These are phyloP conservation scores for Saccharum hybrid DNA, from an alignment of 202 grass and related monocot species.

Conservation along the genomic window DNA sequence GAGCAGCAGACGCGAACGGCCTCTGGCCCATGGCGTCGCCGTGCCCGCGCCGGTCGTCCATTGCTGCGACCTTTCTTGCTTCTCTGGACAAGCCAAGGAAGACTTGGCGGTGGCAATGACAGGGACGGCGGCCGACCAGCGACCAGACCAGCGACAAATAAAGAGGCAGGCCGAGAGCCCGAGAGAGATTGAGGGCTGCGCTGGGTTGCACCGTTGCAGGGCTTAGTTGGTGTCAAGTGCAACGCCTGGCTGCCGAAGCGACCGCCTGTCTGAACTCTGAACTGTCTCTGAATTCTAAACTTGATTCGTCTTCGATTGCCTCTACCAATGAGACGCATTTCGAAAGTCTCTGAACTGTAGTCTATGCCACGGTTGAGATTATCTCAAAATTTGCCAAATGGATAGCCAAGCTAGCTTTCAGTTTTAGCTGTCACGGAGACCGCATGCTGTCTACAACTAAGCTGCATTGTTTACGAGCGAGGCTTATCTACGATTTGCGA, in stretches of 20 bases:
- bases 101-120: conserved; percentile 35
- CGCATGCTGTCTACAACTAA: conserved; percentile 54
- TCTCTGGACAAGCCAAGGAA: not conserved
- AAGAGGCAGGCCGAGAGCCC: conserved; percentile 3
- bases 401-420: not conserved
- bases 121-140: conserved; percentile 35
- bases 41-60: conserved; percentile 37
- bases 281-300: conserved; percentile 17
- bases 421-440: conserved; percentile 4
- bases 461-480: conserved; percentile 35
- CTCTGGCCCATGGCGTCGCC: conserved; percentile 42
- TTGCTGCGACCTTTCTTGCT: conserved; percentile 30
- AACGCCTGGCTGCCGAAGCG: not conserved
- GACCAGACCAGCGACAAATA: not conserved
- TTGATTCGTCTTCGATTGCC: not conserved
- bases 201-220: not conserved
- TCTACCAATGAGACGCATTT: conserved; percentile 1
- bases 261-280: not conserved
- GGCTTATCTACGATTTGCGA: not conserved
- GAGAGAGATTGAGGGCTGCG: not conserved
- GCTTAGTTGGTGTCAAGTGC: not conserved
- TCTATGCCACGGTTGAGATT: not conserved
- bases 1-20: conserved; percentile 25
- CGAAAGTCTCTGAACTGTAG: not conserved
- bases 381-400: conserved; percentile 39